Evolutionary conservation across 345 rosid genomes (phyloP), one percentile per base, ranked within the genome.

Genomic region (Populus simonii): DNA sequence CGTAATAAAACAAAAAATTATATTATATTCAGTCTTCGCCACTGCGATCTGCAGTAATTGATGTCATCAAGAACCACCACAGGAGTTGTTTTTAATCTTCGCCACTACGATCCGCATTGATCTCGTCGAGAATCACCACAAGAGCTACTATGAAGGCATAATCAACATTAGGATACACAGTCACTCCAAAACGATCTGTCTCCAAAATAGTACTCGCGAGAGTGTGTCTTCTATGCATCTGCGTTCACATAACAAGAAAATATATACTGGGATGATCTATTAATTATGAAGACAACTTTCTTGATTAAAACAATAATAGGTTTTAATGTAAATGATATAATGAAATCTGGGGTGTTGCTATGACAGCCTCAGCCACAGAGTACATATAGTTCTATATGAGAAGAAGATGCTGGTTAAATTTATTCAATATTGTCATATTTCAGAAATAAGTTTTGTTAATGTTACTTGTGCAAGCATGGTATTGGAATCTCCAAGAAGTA

Each of bases 201-300:
- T 81, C 88, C 1, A 85, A 65, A 43, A 82, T 31, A 2, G 75
- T 3, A 43, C 72, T 83, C n/a, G 72, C 62, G 7, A 83, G 15
- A 4, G 31, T 74, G 71, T 85, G 88, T 9, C 75, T 61, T 68
- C 66, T 81, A 13, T 79, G 80, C 89, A 88, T 84, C 90, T 88
- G 83, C 76, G 69, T 16, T 39, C 5, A 13, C 66, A 45, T 39
- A 12, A 20, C 3, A 15, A 69, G 5, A 69, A n/a, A 22, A 29
- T 27, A 27, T 27, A 39, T 7, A 39, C 39, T n/a, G n/a, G 47
- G 0, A 69, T 62, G 29, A 25, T 29, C 31, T 10, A 27, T 39
- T 39, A 7, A 39, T 39, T 39, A 39, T 49, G 55, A 49, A 49
- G 18, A 49, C 5, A 15, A 13, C 2, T 16, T 49, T 49, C 53